Evolutionary conservation across 2,329 filamentous ascomycete genomes (phyloP).

Genomic region (Shiraia bambusicola): DNA sequence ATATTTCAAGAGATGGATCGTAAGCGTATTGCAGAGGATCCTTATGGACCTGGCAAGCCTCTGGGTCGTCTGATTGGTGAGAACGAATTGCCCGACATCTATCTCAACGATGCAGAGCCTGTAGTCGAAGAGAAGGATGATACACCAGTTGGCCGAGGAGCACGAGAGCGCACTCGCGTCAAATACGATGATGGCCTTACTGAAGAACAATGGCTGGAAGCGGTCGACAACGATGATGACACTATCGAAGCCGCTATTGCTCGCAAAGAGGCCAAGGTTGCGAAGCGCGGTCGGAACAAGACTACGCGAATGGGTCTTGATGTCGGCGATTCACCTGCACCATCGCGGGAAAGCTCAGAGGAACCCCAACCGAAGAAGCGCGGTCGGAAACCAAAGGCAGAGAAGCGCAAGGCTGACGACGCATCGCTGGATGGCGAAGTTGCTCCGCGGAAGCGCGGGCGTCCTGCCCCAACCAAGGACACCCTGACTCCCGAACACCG

Average conservation of each 20-base stretch:
- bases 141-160: slow-evolving; percentile 74
- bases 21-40: slow-evolving; percentile 64
- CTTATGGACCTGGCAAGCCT: slow-evolving; percentile 72
- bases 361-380: slow-evolving; percentile 76
- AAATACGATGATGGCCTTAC: slow-evolving; percentile 96
- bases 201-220: slow-evolving; percentile 98
- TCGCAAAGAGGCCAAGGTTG: slow-evolving; percentile 82
- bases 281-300: slow-evolving; percentile 76
- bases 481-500: slow-evolving; percentile 70
- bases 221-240: slow-evolving; percentile 95
- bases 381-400: slow-evolving; percentile 73
- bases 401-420: slow-evolving; percentile 86
- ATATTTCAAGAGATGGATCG: slow-evolving; percentile 83
- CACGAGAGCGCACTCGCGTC: slow-evolving; percentile 90
- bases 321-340: slow-evolving; percentile 70
- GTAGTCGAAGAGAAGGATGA: slow-evolving; percentile 78
- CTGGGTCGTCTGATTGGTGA: slow-evolving; percentile 83
- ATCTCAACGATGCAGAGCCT: slow-evolving; percentile 81
- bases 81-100: slow-evolving; percentile 88
- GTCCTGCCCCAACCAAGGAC: slow-evolving; percentile 65
- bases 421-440: slow-evolving; percentile 67
- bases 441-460: slow-evolving; percentile 64
- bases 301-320: slow-evolving; percentile 57
- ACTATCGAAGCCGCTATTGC: slow-evolving; percentile 89
- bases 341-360: slow-evolving; percentile 82